These are phyloP conservation scores for Diaporthe nobilis DNA, from an alignment of 2,329 filamentous ascomycete species.

Conservation along the genomic window DNA sequence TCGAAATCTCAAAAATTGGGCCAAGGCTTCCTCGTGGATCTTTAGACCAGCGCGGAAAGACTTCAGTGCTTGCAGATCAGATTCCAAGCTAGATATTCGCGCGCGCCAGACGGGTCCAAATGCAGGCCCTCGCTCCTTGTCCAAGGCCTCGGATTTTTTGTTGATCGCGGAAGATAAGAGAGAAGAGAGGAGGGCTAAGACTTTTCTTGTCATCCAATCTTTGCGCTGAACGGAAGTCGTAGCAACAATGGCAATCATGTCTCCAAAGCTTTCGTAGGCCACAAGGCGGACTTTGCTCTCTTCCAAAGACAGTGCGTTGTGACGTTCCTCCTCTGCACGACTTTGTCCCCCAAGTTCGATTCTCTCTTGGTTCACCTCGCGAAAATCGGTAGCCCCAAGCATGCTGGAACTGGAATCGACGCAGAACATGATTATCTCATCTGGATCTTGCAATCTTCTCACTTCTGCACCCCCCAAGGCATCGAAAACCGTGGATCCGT, in stretches of 20 bases:
- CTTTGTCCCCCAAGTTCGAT: not conserved
- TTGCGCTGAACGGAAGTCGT: not conserved
- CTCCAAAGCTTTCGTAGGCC: not conserved
- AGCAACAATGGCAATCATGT: constrained; percentile 12
- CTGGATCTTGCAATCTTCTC: constrained; percentile 18
- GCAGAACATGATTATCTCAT: constrained; percentile 29
- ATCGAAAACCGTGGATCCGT: constrained; percentile 25
- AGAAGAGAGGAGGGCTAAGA: not conserved
- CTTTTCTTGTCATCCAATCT: not conserved
- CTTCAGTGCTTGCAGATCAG: not conserved
- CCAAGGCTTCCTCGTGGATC: not conserved
- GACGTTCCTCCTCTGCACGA: not conserved
- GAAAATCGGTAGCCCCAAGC: not conserved
- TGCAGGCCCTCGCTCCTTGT: not conserved
- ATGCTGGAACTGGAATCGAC: constrained; percentile 29
- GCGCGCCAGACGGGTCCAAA: not conserved
- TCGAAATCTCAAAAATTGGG: not conserved
- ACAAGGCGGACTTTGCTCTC: not conserved
- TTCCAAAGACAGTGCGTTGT: not conserved
- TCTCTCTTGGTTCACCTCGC: not conserved
- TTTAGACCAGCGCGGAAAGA: not conserved
- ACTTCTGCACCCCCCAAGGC: constrained; percentile 5
- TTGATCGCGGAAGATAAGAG: constrained; percentile 2
- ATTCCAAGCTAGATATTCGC: not conserved
- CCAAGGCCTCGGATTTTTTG: not conserved